Base-by-base conservation (phyloP, 176 grass and related monocot genomes). In the Eragrostis curvula region DNA sequence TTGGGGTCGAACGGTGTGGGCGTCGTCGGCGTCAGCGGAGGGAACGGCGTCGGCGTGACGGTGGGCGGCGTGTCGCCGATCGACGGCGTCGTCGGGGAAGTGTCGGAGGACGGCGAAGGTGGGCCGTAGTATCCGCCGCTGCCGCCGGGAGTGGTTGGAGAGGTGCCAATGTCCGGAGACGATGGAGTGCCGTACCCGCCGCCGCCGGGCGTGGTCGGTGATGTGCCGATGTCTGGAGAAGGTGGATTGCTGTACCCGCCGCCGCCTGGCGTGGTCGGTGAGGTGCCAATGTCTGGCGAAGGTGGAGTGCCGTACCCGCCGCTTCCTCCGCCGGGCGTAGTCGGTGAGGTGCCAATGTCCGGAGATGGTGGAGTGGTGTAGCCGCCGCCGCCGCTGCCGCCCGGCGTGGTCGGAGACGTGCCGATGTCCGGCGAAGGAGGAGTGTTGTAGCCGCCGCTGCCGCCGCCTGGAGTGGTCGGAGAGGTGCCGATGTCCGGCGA, bases 1-100 rank as follows among this genome's bases (percentile, higher is more conserved):
- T 93, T 93, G 17, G 94, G 94, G 70, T 96, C 90, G 79, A 85
- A 93, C 0, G 94, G 94, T n/a, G 74, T 79, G 16, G 94, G 91
- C 40, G 88, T 51, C 23, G 74, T 84, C 43, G 93, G 85, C n/a
- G 79, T 48, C 48, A 84, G 42, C 18, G 92, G 89, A n/a, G 86
- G 52, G 72, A 75, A 75, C 3, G 93, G 93, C 46, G 82, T 62
- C 8, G 89, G 46, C 20, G 82, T 72, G 1, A 68, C 87, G 1
- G 85, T 79, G 1, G 89, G 86, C 5, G 84, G 60, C 60, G 60
- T 64, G 27, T 32, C 28, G 60, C 60, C 60, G 2, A 64, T 64
- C 68, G 65, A 70, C 16, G 68, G 43, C 15, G 73, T 46, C 1
- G 73, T 39, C 1, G 70, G 73, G n/a, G n/a, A n/a, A n/a, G n/a